Evolutionary conservation across 1,284 basidiomycete species (phyloP).

Genomic region (Gomphus bonarii): DNA sequence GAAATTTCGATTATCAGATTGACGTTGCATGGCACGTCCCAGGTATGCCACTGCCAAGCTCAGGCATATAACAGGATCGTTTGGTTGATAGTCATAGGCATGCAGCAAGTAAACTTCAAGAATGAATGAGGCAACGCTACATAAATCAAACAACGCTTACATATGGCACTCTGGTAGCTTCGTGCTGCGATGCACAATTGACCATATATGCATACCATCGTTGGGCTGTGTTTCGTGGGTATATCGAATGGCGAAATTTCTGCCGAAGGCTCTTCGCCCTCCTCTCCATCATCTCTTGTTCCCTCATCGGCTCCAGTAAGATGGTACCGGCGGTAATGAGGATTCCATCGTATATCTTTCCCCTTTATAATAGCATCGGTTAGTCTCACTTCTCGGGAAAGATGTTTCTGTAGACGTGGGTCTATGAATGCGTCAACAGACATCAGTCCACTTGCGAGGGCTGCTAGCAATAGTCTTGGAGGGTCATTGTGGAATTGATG

Average conservation of each 20-base stretch:
- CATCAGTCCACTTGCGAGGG: slow-evolving; percentile 56
- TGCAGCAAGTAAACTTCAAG: slow-evolving; percentile 25
- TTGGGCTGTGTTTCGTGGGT: slow-evolving; percentile 68
- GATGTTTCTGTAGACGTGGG: slow-evolving; percentile 69
- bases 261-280: slow-evolving; percentile 15
- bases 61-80: slow-evolving; percentile 81
- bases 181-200: slow-evolving; percentile 77
- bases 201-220: slow-evolving; percentile 75
- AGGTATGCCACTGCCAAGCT: slow-evolving; percentile 77
- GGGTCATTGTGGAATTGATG: slow-evolving; percentile 80
- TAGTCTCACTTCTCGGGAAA: slow-evolving; percentile 67
- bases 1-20: slow-evolving; percentile 90
- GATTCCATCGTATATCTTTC: slow-evolving; percentile 50
- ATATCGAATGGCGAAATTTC: slow-evolving; percentile 23
- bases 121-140: background rate
- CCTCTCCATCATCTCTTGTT: slow-evolving; percentile 17
- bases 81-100: slow-evolving; percentile 74
- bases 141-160: slow-evolving; percentile 37
- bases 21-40: slow-evolving; percentile 85
- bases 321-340: slow-evolving; percentile 41
- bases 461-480: slow-evolving; percentile 60
- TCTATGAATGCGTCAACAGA: slow-evolving; percentile 68
- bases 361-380: slow-evolving; percentile 52
- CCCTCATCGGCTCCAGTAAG: slow-evolving; percentile 25
- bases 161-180: slow-evolving; percentile 85